Base-by-base conservation (phyloP, 805 yeast genomes). In the Wickerhamiella allomyrinae region DNA sequence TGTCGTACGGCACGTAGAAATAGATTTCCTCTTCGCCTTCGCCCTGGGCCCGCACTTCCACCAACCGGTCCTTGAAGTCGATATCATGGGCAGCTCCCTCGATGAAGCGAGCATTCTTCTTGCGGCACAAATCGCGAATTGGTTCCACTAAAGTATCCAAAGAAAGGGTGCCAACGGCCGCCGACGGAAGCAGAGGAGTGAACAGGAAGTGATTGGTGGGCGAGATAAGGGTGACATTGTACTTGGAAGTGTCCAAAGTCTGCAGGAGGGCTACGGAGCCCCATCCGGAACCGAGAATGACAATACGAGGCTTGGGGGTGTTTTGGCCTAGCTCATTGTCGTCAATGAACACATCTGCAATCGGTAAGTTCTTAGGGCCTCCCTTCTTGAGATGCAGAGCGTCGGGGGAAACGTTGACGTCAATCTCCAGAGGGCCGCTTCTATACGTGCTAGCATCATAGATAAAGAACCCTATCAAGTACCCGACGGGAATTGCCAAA, bases 361-460 rank as follows among this genome's bases (percentile, higher is more conserved):
- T 71, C 1, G 83, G 84, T 45, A 79, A 60, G 50, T 79, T 75
- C 54, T 78, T 81, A 19, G 85, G 84, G 2, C 86, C 86, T 6
- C 85, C 85, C 7, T 53, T 54, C 31, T 65, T 62, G 23, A 84
- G 82, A 33, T 66, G 52, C 39, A 77, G 54, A 1, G 82, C 79
- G 20, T 65, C 60, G 17, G 62, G 57, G 9, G 79, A 72, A 13
- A 78, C 73, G 14, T 61, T 59, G 38, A 77, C 61, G 37, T 66
- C 63, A 7, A 22, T 60, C 46, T 24, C 68, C 65, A 20, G 58
- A 46, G 52, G 53, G 25, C 56, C 60, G 42, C 41, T 53, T 44
- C 47, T 42, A 53, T 78, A 78, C n/a, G 85, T 78, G 11, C 79
- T 73, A 20, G 76, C 66, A 60, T 78, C 85, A 50, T 77, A 78